Evolutionary conservation across 441 rosid genomes (phyloP), one percentile per base, ranked within the genome.

Genomic region (Melastoma candidum): DNA sequence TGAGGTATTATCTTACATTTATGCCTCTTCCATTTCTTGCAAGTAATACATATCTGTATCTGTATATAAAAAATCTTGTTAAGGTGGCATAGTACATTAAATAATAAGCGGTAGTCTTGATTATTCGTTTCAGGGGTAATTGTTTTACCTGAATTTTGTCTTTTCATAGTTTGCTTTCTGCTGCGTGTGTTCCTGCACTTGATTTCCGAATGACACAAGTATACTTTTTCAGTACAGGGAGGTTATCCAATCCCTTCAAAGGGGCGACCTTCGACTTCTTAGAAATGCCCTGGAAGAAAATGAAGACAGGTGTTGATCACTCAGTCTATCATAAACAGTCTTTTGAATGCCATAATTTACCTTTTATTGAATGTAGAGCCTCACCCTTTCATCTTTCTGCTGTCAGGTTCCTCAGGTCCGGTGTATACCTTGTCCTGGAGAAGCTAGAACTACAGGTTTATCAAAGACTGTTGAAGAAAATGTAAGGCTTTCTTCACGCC

Each of bases 371-470:
- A 39, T 43, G 36, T n/a, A 46, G 32, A 47, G 46, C 26, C 24
- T 39, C 24, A 29, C 11, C 3, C 1, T 6, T 1, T 45, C 7
- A 6, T 32, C 41, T 49, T 63, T 51, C 7, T 49, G 61, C 49
- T 45, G 4, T 46, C 62, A 88, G 95, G 76, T 82, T 88, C 70
- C 77, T 92, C 65, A 79, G 95, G 66, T 88, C 97, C 0, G 98
- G 98, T 2, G 95, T 92, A 54, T 88, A 83, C 68, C 97, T 92
- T 48, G 98, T 88, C 27, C 76, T 92, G 24, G 98, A 92, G 78
- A 88, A 85, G 83, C 84, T 92, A 43, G 97, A 88, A 77, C 95
- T 88, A 53, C 97, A 92, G 78, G 95, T 85, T 57, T 77, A 80
- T 67, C 73, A 74, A 60, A 69, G 77, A 77, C 60, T 82, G 74